Base-by-base conservation (phyloP, 768 basidiomycete genomes). In the Sutorius australiensis region DNA sequence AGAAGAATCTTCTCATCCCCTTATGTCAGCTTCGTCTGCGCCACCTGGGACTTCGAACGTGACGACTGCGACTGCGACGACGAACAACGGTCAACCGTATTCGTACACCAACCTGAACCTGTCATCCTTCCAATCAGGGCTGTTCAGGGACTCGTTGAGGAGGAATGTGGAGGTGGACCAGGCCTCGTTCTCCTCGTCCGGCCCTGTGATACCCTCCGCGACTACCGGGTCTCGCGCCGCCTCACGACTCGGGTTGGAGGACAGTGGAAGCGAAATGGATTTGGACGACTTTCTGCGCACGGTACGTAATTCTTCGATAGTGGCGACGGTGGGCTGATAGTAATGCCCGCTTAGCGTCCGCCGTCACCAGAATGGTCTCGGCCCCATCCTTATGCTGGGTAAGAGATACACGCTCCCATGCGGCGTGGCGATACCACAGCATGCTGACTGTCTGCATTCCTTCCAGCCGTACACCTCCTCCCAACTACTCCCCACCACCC, bases 131-230 rank as follows among this genome's bases (percentile, higher is more conserved):
- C 67, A 67, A 32, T 65, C 68, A 24, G 68, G 68, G 3, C 33
- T 71, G 19, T 69, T 71, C 46, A 63, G 68, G 28, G 68, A 69
- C 53, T 71, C 68, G 27, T 31, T 69, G 16, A 63, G 62, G 57
- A 67, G 65, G 46, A 63, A 58, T 37, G 61, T 41, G 17, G 66
- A 65, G 19, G 63, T 60, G 2, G 58, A 64, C 21, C 64, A 66
- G 24, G 9, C 40, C 9, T 40, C 67, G 11, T 52, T 57, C 33
- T 43, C 57, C 28, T 44, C 54, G 21, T 62, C 24, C 5, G 56
- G 40, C 30, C 42, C 53, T 42, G 33, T 24, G 14, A 45, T 57
- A 1, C 43, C 49, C n/a, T 31, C 53, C 27, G 11, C 31, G 17
- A 51, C 42, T 16, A 12, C 54, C 16, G 50, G 57, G 0, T 59